Evolutionary conservation across 2,329 filamentous ascomycete species (phyloP), one percentile per base, ranked within the genome.

Genomic region (Xylaria hypoxylon): DNA sequence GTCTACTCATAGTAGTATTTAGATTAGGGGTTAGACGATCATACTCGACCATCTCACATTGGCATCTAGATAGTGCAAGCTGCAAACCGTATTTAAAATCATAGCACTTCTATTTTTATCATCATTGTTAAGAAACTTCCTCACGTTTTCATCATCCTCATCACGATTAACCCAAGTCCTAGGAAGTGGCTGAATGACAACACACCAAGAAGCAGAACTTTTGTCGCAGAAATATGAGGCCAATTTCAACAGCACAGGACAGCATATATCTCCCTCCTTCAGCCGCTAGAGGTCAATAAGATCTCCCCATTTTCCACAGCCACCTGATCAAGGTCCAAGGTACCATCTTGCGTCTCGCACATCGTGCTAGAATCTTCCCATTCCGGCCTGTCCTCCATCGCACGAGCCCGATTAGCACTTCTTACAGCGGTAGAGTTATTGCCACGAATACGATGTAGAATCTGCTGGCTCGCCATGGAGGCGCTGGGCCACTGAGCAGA

Each of bases 301-400:
- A 15, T 67, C 35, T 19, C 42, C 28, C 45, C 66, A 17, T 22
- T 24, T 38, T 60, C 45, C 17, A 68, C 67, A n/a, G 28, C 38
- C 13, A 7, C 31, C 22, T 62, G 55, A 19, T 40, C 55, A 13
- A 11, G 13, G 35, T 51, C 56, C 5, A 22, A 17, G 10, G 35
- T 35, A n/a, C 44, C 58, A 28, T 56, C 45, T 8, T 40, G 24
- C 10, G 28, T 42, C 3, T 59, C 62, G 17, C 61, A 52, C 3
- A 51, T 45, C 8, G 51, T 40, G 52, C 63, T 68, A 3, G 63
- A 26, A 15, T 57, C 33, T 58, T 72, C 70, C 73, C 72, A 74
- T 51, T 75, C 72, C 2, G 68, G 65, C 17, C 52, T 64, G 19
- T 72, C 62, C 26, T 65, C 62, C 2, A 11, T 40, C 2, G 11